phyloP scores from a whole-genome alignment of 2,329 filamentous ascomycete species.

The Alternaria burnsii region DNA sequence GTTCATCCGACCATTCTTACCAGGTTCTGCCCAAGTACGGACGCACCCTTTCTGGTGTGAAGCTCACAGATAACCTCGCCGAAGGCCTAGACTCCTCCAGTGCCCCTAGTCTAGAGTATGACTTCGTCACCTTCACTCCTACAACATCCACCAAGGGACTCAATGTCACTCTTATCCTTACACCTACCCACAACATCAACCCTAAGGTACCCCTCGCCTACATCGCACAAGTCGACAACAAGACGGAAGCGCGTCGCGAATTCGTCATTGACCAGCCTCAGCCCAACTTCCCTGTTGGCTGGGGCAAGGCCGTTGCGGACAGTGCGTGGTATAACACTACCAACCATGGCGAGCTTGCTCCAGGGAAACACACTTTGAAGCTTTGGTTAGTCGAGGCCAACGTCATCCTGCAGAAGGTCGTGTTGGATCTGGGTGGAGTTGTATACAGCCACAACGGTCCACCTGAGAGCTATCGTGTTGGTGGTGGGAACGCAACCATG shows the following conservation, averaged over 20 bases:
- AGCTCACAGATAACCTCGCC: constrained; percentile 38
- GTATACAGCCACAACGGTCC: constrained; percentile 47
- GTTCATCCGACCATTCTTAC: constrained; percentile 37
- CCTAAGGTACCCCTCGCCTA: constrained; percentile 61
- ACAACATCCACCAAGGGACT: constrained; percentile 42
- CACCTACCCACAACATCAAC: constrained; percentile 60
- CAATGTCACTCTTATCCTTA: constrained; percentile 54
- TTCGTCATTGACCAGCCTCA: constrained; percentile 55
- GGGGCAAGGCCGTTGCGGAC: constrained; percentile 60
- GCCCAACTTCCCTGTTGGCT: constrained; percentile 57
- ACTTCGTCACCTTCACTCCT: constrained; percentile 48
- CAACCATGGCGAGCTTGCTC: constrained; percentile 40
- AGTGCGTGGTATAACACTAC: constrained; percentile 60
- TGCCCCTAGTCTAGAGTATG: constrained; percentile 48
- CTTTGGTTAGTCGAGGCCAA: constrained; percentile 58
- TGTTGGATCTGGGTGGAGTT: constrained; percentile 49
- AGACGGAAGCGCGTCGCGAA: constrained; percentile 49
- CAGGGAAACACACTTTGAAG: constrained; percentile 55
- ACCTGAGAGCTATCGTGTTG: constrained; percentile 50
- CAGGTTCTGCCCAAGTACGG: constrained; percentile 47
- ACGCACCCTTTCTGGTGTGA: constrained; percentile 48
- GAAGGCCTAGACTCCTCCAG: constrained; percentile 39
- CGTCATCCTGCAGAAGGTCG: constrained; percentile 50
- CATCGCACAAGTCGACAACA: constrained; percentile 59
- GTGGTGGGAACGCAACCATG: constrained; percentile 20